phyloP scores from a whole-genome alignment of 2,329 filamentous ascomycete genomes.

The Cercospora janseana region DNA sequence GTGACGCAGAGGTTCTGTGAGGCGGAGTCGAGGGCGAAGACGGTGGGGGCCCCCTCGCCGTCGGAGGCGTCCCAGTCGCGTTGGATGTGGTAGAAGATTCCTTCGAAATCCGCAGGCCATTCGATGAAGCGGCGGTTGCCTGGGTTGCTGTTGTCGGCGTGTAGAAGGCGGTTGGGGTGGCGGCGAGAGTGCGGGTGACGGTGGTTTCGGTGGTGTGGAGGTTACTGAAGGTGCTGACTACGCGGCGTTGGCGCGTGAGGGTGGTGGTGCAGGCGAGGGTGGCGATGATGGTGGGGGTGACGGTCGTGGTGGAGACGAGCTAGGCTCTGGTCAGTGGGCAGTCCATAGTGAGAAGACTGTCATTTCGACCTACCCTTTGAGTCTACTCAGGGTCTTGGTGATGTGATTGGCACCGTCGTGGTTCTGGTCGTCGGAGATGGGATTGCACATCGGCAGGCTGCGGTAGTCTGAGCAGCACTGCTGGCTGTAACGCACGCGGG shows the following conservation, averaged over 20 bases:
- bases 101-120: constrained; percentile 8
- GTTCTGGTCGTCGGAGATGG: constrained; percentile 7
- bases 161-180: constrained; percentile 5
- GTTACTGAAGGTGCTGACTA: not conserved
- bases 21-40: not conserved
- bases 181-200: constrained; percentile 1
- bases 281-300: constrained; percentile 1
- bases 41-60: constrained; percentile 7
- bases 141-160: constrained; percentile 7
- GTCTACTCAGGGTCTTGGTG: not conserved
- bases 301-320: constrained; percentile 4
- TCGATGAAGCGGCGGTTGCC: constrained; percentile 1
- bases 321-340: not conserved
- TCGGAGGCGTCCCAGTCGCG: constrained; percentile 2
- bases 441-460: constrained; percentile 11
- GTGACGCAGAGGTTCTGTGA: not conserved
- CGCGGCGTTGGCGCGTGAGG: not conserved
- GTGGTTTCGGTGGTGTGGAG: constrained; percentile 4
- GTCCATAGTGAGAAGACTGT: not conserved
- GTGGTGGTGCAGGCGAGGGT: constrained; percentile 4
- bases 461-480: constrained; percentile 3
- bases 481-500: constrained; percentile 7
- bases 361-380: not conserved
- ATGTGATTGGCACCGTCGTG: not conserved
- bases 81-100: constrained; percentile 12